Evolutionary conservation across 2,329 filamentous ascomycete species (phyloP), one percentile per base, ranked within the genome.

Genomic region (Harringtonia aguacate): DNA sequence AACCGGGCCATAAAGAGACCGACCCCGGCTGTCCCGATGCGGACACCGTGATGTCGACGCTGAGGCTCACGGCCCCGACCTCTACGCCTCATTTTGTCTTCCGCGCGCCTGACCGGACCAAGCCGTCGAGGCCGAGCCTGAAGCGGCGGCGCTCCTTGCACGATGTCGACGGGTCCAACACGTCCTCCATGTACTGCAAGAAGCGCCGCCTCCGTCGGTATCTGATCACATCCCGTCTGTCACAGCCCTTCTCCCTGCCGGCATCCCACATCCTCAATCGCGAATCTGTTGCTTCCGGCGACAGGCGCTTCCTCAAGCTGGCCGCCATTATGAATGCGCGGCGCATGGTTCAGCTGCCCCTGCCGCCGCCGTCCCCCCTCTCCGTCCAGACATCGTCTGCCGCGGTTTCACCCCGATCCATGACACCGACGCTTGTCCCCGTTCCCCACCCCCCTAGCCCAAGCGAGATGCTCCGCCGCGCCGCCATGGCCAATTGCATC

Each of bases 161-260:
- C 30, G 79, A 84, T 50, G 72, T 82, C 36, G 78, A 82, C 47
- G 76, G 69, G 43, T 72, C 67, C 41, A 65, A 69, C 51, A 75
- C 72, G 1, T 65, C 65, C 24, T 53, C 50, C n/a, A 50, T 77
- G 46, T 57, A 66, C 56, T 68, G 63, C 56, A 86, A 87, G 67
- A 86, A 86, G 60, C 75, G 82, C 21, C 70, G 82, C 4, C 62
- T 86, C 4, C 70, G 79, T 1, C 64, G 76, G 3, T 61, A 72
- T 18, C 68, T 86, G 36, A 75, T 85, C 55, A 86, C 83, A 2
- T 85, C 80, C 18, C 72, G 80, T 8, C 74, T 86, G 1, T 85
- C 81, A 10, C 73, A 70, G 39, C 81, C 82, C 2, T 86, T 77
- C 59, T 84, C 81, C 0, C 67, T 75, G 24, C 82, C 82, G 0